Base-by-base conservation (phyloP, 2,329 filamentous ascomycete species). In the Blastomyces emzantsi region DNA sequence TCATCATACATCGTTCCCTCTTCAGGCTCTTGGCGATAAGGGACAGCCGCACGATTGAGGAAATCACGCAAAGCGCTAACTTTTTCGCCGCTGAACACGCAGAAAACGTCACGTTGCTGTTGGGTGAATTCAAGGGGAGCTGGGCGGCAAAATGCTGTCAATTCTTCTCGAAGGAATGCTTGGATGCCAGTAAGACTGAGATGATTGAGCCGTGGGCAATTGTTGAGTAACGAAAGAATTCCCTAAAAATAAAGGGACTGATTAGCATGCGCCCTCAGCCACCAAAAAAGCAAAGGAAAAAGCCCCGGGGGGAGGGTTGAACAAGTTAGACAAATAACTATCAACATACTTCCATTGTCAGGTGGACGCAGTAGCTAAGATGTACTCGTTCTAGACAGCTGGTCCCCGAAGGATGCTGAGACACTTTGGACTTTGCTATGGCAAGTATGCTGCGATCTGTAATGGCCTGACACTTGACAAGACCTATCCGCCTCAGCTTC, bases 51-150 rank as follows among this genome's bases (percentile, higher is more conserved):
- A 67, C 66, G 69, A 60, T 92, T 95, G 49, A 99, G 82, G 72
- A 92, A 90, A 36, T 87, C 83, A 52, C 93, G 88, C 33, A 99
- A 84, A 51, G 85, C 84, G 52, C 81, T 80, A 1, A 99, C 93
- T 63, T 92, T 92, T 33, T 85, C 83, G 6, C 94, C 93, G 1
- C 92, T 97, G 75, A 99, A 99, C 62, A 99, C 94, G 72, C 94
- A 99, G 74, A 99, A 99, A 8, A 97, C 91, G 61, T 93, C 88
- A 66, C 94, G 87, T 75, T 99, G 94, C 72, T 97, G 92, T 57
- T 93, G 89, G 22, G 92, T 97, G 74, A 99, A 99, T 76, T 97
- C 94, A 65, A 83, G 77, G 47, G 94, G 94, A 1, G 94, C 91
- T 69, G 90, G 87, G 66, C 94, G 87, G 73, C 94, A 97, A 74